Evolutionary conservation across 306 rosid species (phyloP), one percentile per base, ranked within the genome.

Genomic region (Sicyos edulis): DNA sequence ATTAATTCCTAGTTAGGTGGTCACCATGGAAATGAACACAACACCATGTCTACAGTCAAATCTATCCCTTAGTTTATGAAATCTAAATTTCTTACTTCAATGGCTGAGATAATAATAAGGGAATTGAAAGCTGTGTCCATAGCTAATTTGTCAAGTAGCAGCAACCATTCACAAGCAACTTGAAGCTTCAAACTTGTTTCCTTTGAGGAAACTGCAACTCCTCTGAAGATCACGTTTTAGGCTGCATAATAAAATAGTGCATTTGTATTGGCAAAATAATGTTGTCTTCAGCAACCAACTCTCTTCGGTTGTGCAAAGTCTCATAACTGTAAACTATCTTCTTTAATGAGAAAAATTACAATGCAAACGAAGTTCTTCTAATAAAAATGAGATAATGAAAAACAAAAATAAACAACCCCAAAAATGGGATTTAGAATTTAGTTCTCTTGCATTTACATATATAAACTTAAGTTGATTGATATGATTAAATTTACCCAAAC

Each of bases 21-120:
- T n/a, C n/a, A n/a, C n/a, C n/a, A n/a, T n/a, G n/a, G n/a, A n/a
- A n/a, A n/a, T n/a, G n/a, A n/a, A n/a, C n/a, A n/a, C n/a, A n/a
- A n/a, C n/a, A n/a, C n/a, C n/a, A n/a, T n/a, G n/a, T n/a, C n/a
- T n/a, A n/a, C n/a, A n/a, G n/a, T n/a, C n/a, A n/a, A n/a, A 75
- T 86, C 90, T 76, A 66, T 86, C 47, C 87, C 93, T 80, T 82
- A 77, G 56, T 6, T 52, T 22, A 50, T 17, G 26, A 26, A 20
- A 55, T 55, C 60, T 19, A 19, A 55, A 55, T 29, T 32, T 61
- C 47, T 20, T 61, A 7, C 67, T 40, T 64, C 52, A 40, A 29
- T 6, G 45, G 16, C 50, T 17, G 71, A 44, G 71, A 65, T 42
- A 44, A 40, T 19, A 26, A 7, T n/a, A n/a, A n/a, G 71, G 26